Base-by-base conservation (phyloP, 106 monocot species). In the Platanthera guangdongensis region DNA sequence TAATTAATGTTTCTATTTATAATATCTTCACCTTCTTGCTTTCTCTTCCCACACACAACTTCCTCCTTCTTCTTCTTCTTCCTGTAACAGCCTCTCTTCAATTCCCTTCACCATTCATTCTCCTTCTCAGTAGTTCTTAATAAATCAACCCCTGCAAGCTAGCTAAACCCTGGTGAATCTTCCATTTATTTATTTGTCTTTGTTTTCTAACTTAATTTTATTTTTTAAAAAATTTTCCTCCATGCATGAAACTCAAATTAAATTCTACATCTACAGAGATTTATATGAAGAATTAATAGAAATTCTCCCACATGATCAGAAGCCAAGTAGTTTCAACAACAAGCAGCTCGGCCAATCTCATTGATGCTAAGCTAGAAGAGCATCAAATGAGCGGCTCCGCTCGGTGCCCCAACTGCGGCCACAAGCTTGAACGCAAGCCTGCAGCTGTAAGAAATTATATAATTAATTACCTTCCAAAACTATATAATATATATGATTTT, bases 281-380 rank as follows among this genome's bases (percentile, higher is more conserved):
- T 55, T 12, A 16, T 55, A 15, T 4, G 16, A 54, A 54, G 3
- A 14, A 55, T 5, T 55, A 16, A 55, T 11, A 15, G 55, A 57
- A 47, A 14, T 72, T 49, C 72, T 51, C 8, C 72, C 50, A 16
- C 50, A 48, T 60, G 59, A 19, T n/a, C 1, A 60, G 59, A 60
- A 60, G 59, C 7, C 59, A 60, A n/a, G 21, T 60, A 60, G 59
- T 60, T 60, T 60, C 59, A 18, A 6, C 59, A 18, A 7, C 59
- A 60, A 83, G 88, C 53, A 77, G 81, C 73, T 78, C 84, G 2
- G 47, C 70, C 52, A 76, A 78, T 50, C 81, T 94, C 77, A 88
- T 96, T 47, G 93, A 93, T 70, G 91, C 91, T 19, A 96, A 89
- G 84, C 84, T 90, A 5, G 93, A 89, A 65, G 87, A 93, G 71